Evolutionary conservation across 495 filamentous ascomycete species (phyloP).

Genomic region (Aspergillus olivimuriae): DNA sequence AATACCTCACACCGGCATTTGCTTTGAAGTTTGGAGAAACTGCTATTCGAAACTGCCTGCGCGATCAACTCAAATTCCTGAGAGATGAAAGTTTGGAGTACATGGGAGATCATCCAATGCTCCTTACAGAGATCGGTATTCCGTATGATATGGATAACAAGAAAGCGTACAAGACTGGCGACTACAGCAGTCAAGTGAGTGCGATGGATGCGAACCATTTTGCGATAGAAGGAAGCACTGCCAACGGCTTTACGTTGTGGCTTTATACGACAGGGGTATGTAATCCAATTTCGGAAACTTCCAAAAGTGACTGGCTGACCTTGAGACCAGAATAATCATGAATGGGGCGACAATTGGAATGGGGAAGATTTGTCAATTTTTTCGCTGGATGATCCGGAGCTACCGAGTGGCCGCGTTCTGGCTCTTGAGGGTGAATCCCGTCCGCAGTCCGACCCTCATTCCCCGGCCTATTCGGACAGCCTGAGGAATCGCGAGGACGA

Average conservation of each 20-base stretch:
- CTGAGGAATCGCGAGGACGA: slow-evolving; percentile 48
- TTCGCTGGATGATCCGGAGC: slow-evolving; percentile 70
- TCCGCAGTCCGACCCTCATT: slow-evolving; percentile 41
- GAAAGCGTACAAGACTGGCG: slow-evolving; percentile 89
- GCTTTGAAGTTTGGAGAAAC: slow-evolving; percentile 90
- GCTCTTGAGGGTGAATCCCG: slow-evolving; percentile 18
- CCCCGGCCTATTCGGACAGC: slow-evolving; percentile 53
- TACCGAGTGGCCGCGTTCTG: slow-evolving; percentile 39
- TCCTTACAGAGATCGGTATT: slow-evolving; percentile 94
- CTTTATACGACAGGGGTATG: slow-evolving; percentile 68
- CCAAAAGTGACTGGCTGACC: slow-evolving; percentile 2
- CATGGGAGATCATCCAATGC: slow-evolving; percentile 82
- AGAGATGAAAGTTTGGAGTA: slow-evolving; percentile 82
- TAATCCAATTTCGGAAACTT: not conserved
- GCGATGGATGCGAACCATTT: slow-evolving; percentile 98
- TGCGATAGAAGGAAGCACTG: slow-evolving; percentile 72
- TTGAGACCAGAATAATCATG: slow-evolving; percentile 63
- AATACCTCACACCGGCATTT: slow-evolving; percentile 80
- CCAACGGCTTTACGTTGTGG: slow-evolving; percentile 87
- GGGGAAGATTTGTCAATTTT: slow-evolving; percentile 93
- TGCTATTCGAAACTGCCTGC: slow-evolving; percentile 90
- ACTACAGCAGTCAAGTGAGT: slow-evolving; percentile 86
- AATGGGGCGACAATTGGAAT: slow-evolving; percentile 94
- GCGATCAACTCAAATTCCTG: slow-evolving; percentile 84
- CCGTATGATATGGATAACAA: slow-evolving; percentile 99